A percentile compares a stretch with the other conserved stretches of the same genome.
phyloP scores from a whole-genome alignment of 2,329 filamentous ascomycete species.

The Venturia pyrina region DNA sequence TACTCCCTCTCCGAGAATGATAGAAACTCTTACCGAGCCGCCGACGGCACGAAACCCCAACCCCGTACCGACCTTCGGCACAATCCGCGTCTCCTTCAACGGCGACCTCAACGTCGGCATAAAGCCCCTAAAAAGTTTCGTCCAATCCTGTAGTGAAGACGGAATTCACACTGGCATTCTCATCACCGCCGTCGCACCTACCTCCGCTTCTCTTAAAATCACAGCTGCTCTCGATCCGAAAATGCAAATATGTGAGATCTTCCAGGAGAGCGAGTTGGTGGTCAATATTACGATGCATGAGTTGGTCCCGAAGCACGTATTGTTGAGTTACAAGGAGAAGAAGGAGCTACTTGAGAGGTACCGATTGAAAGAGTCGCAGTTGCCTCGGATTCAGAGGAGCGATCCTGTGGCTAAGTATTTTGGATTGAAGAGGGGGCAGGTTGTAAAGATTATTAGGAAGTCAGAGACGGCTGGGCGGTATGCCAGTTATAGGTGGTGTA shows the following conservation, averaged over 20 bases:
- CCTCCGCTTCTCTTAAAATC: conserved; percentile 77
- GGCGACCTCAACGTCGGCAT: conserved; percentile 72
- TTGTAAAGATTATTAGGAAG: conserved; percentile 96
- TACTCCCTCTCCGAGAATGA: conserved; percentile 73
- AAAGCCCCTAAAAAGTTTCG: conserved; percentile 84
- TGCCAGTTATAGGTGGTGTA: conserved; percentile 60
- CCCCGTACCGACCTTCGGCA: conserved; percentile 63
- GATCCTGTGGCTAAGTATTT: conserved; percentile 91
- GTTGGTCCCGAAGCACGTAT: conserved; percentile 84
- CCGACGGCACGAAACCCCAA: conserved; percentile 59
- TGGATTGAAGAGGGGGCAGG: conserved; percentile 79
- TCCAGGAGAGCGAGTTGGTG: conserved; percentile 87
- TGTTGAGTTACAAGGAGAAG: conserved; percentile 88
- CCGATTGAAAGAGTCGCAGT: conserved; percentile 91
- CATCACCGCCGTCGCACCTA: conserved; percentile 73
- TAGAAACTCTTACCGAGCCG: conserved; percentile 69
- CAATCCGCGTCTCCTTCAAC: conserved; percentile 90
- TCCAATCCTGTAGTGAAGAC: conserved; percentile 67
- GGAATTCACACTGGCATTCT: conserved; percentile 82
- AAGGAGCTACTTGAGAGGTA: conserved; percentile 75
- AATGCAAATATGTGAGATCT: conserved; percentile 67
- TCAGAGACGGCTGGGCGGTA: conserved; percentile 94
- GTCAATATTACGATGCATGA: conserved; percentile 99
- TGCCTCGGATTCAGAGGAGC: conserved; percentile 81
- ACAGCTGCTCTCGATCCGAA: conserved; percentile 68